A percentile compares a stretch with the other conserved stretches of the same genome.
Evolutionary conservation across 2,329 filamentous ascomycete genomes (phyloP).

Genomic region (Ascochyta viciae-villosae): DNA sequence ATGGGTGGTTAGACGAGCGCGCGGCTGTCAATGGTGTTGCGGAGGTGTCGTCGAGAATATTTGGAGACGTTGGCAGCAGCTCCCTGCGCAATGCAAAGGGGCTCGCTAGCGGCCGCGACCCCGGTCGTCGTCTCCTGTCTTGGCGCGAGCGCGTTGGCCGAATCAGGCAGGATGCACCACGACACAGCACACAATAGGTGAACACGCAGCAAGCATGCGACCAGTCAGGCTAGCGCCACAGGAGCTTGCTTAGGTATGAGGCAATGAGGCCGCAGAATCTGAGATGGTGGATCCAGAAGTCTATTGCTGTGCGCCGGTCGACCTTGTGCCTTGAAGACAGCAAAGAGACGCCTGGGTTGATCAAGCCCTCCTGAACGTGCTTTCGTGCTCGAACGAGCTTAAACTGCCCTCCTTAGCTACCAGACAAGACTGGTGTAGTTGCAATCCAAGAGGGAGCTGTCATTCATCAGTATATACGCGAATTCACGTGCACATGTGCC

Average conservation of each 20-base stretch:
- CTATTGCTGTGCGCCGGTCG: not conserved
- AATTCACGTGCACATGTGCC: constrained; percentile 5
- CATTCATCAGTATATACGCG: not conserved
- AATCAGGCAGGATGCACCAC: constrained; percentile 24
- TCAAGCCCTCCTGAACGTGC: no score
- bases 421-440: no score
- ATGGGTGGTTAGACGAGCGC: constrained; percentile 22
- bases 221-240: not conserved
- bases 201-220: not conserved
- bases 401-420: no score
- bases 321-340: not conserved
- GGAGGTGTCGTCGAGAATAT: constrained; percentile 48
- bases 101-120: constrained; percentile 46
- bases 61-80: constrained; percentile 50
- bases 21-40: constrained; percentile 35
- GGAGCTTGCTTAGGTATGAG: not conserved
- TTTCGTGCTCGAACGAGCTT: no score
- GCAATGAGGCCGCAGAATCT: not conserved
- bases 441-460: no score
- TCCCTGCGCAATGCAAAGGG: constrained; percentile 49
- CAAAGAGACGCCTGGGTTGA: no score
- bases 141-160: constrained; percentile 33
- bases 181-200: not conserved
- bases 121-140: constrained; percentile 43
- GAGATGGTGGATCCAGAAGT: not conserved